Percentiles rank a stretch among this genome's conserved stretches.
These are phyloP conservation scores for Epichloe gansuensis DNA, from an alignment of 2,329 filamentous ascomycete genomes.

Conservation along the genomic window DNA sequence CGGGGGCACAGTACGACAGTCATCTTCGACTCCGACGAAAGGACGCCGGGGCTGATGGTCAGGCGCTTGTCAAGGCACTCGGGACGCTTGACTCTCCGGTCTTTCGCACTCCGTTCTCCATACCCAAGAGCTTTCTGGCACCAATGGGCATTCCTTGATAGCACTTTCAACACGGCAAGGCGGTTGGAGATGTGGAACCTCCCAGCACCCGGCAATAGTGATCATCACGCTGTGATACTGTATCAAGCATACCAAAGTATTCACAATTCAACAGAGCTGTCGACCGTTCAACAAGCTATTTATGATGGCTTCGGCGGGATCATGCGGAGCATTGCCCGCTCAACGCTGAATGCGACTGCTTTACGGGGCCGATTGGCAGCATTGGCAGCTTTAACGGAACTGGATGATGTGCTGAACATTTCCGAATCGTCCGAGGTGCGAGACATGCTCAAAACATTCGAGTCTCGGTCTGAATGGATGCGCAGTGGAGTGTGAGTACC, in stretches of 20 bases:
- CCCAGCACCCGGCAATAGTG: conserved; percentile 52
- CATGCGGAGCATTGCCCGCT: conserved; percentile 43
- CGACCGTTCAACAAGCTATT: conserved; percentile 42
- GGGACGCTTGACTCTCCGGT: conserved; percentile 69
- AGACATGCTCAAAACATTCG: conserved; percentile 50
- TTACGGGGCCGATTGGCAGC: conserved; percentile 46
- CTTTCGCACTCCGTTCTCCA: conserved; percentile 71
- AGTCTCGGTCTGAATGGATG: conserved; percentile 64
- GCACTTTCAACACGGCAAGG: conserved; percentile 66
- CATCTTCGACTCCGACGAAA: conserved; percentile 54
- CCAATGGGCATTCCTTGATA: conserved; percentile 48
- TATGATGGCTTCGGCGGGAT: conserved; percentile 50
- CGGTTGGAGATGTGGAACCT: conserved; percentile 89
- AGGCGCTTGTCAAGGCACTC: conserved; percentile 64
- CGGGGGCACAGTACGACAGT: conserved; percentile 81
- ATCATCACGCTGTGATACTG: conserved; percentile 54
- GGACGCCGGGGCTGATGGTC: conserved; percentile 45
- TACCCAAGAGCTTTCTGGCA: conserved; percentile 48
- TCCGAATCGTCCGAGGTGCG: conserved; percentile 47
- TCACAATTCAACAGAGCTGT: conserved; percentile 49
- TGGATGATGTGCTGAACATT: conserved; percentile 63
- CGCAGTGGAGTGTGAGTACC: conserved; percentile 57
- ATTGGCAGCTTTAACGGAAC: conserved; percentile 65
- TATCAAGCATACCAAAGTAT: conserved; percentile 76
- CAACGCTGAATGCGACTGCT: conserved; percentile 35